These are phyloP conservation scores for Asclepias syriaca DNA, from an alignment of 257 asterid species.

Conservation along the genomic window DNA sequence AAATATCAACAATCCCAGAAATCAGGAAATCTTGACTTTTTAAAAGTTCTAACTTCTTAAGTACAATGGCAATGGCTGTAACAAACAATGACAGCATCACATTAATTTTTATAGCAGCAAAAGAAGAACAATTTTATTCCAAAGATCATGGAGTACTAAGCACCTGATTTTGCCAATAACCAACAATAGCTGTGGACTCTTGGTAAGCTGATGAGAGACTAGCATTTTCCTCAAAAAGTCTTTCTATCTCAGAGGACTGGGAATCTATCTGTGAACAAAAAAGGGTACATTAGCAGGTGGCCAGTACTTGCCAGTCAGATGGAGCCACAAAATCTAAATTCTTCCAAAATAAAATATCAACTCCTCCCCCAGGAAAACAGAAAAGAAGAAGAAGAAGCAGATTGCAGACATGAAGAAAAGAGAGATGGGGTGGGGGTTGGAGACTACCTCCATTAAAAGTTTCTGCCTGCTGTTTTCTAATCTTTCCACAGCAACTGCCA, in stretches of 20 bases:
- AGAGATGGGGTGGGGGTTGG: neutral
- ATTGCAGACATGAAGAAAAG: neutral
- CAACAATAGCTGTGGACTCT: constrained; percentile 63
- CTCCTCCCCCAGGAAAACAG: neutral
- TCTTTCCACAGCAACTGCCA: constrained; percentile 92
- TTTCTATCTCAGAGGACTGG: constrained; percentile 94
- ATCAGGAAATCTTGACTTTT: neutral
- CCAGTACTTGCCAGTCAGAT: neutral
- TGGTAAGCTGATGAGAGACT: constrained; percentile 71
- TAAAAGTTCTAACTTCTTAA: neutral
- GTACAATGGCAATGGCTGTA: neutral
- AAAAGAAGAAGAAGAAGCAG: neutral
- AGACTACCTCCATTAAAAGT: constrained; percentile 72
- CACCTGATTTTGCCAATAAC: constrained; percentile 93
- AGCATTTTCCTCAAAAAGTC: constrained; percentile 80
- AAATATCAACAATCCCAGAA: neutral
- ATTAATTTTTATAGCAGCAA: neutral
- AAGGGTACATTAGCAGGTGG: neutral
- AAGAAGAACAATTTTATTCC: neutral
- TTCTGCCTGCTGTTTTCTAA: constrained; percentile 87
- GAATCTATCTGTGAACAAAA: constrained; percentile 72
- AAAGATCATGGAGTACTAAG: constrained; percentile 5
- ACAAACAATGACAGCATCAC: neutral
- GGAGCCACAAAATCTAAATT: neutral
- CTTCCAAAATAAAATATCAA: neutral